Conservation (phyloP, 192 early-diverging fungal species). For the Lobosporangium transversale region DNA sequence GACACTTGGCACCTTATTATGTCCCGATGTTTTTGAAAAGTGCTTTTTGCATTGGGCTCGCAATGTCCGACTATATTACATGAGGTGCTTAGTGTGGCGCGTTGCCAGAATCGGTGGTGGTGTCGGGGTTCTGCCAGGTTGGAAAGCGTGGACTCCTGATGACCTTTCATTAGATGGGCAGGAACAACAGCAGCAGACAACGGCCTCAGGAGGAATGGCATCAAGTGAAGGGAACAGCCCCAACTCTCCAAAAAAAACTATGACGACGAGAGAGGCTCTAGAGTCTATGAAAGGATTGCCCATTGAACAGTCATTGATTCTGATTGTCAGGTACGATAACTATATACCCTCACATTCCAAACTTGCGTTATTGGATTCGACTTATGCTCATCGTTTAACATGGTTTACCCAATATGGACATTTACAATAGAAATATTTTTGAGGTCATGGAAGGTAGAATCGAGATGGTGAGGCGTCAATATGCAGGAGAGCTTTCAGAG, state of each 20-base stretch:
- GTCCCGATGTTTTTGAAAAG: constrained; percentile 55
- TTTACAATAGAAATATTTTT: constrained; percentile 42
- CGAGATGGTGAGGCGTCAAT: constrained; percentile 49
- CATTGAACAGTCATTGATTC: constrained; percentile 20
- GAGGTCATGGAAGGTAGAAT: constrained; percentile 51
- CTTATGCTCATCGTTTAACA: too few species aligned
- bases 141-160: constrained; percentile 20
- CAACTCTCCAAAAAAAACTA: constrained; percentile 3
- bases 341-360: background rate
- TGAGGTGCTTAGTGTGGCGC: constrained; percentile 58
- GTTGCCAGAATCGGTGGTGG: constrained; percentile 53
- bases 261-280: constrained; percentile 19
- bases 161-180: background rate
- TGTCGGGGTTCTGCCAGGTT: constrained; percentile 42
- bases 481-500: constrained; percentile 33
- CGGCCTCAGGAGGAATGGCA: constrained; percentile 27
- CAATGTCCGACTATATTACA: constrained; percentile 61
- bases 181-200: background rate
- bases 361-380: background rate
- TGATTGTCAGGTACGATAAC: constrained; percentile 30
- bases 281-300: constrained; percentile 1
- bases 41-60: constrained; percentile 61
- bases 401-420: background rate
- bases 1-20: constrained; percentile 46
- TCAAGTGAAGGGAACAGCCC: background rate